A percentile compares a stretch with the other conserved stretches of the same genome.
Evolutionary conservation across 495 filamentous ascomycete species (phyloP).

Genomic region (Aspergillus sclerotioniger): DNA sequence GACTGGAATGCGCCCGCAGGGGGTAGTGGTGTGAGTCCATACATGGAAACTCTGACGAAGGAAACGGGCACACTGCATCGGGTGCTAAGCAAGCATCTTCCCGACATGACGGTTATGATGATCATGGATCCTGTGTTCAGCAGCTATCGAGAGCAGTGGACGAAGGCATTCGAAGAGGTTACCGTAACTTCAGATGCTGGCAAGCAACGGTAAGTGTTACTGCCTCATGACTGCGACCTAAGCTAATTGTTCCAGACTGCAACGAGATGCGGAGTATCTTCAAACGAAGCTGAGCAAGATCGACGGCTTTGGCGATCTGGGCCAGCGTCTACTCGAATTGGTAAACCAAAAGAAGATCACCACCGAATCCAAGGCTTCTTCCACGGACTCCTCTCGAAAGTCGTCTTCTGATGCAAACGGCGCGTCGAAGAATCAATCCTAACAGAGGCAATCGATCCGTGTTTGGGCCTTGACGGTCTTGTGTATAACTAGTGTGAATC

Average conservation of each 20-base stretch:
- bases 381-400: constrained; percentile 4
- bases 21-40: constrained; percentile 54
- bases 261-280: constrained; percentile 77
- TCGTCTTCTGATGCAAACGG: constrained; percentile 9
- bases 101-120: constrained; percentile 70
- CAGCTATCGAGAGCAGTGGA: constrained; percentile 82
- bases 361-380: constrained; percentile 13
- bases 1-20: constrained; percentile 63
- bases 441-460: background rate
- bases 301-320: constrained; percentile 73
- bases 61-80: constrained; percentile 87
- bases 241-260: constrained; percentile 59
- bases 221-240: background rate
- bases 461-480: background rate
- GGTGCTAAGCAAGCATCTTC: constrained; percentile 81
- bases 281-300: constrained; percentile 70
- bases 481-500: background rate
- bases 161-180: constrained; percentile 68
- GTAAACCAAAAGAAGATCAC: constrained; percentile 58
- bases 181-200: constrained; percentile 63
- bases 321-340: constrained; percentile 63
- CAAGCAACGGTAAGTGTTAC: constrained; percentile 66
- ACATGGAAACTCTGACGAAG: constrained; percentile 89
- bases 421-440: background rate
- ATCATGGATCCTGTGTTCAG: constrained; percentile 91